Percentiles rank a stretch among this genome's conserved stretches.
Evolutionary conservation across 257 asterid genomes (phyloP).

Genomic region (Solanum chilense): DNA sequence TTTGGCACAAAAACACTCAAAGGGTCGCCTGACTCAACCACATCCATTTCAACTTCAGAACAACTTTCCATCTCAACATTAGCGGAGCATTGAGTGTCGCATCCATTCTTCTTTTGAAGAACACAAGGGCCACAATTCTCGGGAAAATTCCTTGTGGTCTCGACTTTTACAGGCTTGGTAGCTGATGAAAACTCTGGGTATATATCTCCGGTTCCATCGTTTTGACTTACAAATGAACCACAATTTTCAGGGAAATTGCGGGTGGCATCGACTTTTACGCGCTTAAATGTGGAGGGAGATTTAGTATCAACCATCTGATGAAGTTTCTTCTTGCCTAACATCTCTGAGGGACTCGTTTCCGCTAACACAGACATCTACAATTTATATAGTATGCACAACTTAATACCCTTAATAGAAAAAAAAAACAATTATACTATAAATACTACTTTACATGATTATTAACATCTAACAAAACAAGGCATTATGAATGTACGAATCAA

Average conservation of each 20-base stretch:
- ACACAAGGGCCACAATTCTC: neutral
- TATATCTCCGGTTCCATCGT: neutral
- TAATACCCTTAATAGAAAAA: neutral
- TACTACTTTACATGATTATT: neutral
- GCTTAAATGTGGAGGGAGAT: neutral
- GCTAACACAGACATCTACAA: neutral
- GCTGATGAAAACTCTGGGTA: neutral
- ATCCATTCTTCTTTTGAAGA: neutral
- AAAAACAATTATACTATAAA: neutral
- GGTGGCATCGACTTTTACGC: neutral
- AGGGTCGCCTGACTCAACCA: slow-evolving; percentile 7
- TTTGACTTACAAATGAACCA: neutral
- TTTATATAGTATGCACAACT: neutral
- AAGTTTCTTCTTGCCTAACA: neutral
- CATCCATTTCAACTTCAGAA: neutral
- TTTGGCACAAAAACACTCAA: slow-evolving; percentile 7
- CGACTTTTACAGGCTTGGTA: slow-evolving; percentile 2
- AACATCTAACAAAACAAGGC: neutral
- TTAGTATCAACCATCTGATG: neutral
- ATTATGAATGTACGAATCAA: neutral
- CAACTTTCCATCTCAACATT: neutral
- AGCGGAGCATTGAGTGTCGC: neutral
- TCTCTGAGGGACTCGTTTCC: neutral
- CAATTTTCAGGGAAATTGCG: neutral
- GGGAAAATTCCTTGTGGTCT: neutral